Base-by-base conservation (phyloP, 441 rosid species). In the Gossypium laxum region DNA sequence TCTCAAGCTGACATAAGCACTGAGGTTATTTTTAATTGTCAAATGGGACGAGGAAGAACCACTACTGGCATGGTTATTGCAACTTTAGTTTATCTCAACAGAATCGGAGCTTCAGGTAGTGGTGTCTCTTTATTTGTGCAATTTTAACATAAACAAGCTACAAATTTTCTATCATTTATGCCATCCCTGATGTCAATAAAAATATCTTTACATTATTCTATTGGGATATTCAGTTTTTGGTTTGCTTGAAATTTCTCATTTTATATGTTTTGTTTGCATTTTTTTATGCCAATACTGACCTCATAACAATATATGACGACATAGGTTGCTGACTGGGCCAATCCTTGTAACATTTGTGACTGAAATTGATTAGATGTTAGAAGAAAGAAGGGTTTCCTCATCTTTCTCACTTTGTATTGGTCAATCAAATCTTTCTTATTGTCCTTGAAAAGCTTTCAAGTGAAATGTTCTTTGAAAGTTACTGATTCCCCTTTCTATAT, bases 21-120 rank as follows among this genome's bases (percentile, higher is more conserved):
- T 0, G 91, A 92, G 81, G 85, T 95, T 22, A 84, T 95, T 22
- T 92, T 95, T 79, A 95, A 95, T 80, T 92, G 99, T 76, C 99
- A 95, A 89, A 92, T 92, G 98, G 99, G 99, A 71, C 96, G 98
- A 77, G 97, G 98, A 81, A 85, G 99, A 68, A 95, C 99, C 5
- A 95, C 97, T 34, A 92, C 98, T 63, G 99, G 99, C 77, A 95
- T 95, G 99, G 99, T 95, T 75, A 91, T 95, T 79, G 97, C 98
- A 3, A 95, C 96, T 60, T 81, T 95, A 81, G 83, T 91, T 77
- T 92, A 92, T 84, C 90, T 92, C 83, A 89, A 92, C 76, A 86
- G 91, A 32, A 91, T 87, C 15, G 97, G 96, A 75, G 90, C 94
- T 76, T 89, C 91, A 75, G 99, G 99, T 91, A 90, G 64, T 21